phyloP scores from a whole-genome alignment of 179 eudicot genomes.

The Sideroxylon spinosum region DNA sequence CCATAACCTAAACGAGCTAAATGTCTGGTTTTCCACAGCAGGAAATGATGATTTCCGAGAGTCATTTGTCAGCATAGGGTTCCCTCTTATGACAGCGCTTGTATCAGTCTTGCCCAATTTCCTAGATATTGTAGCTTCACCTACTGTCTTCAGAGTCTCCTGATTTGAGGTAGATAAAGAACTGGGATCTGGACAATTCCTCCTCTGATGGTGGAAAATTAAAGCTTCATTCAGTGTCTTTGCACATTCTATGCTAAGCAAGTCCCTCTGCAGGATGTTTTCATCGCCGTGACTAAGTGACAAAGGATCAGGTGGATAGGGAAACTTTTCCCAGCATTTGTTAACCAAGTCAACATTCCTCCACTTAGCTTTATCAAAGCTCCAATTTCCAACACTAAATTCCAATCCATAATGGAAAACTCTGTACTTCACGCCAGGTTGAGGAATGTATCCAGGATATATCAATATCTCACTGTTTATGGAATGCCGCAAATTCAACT shows the following conservation, averaged over 20 bases:
- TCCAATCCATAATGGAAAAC: conserved; percentile 83
- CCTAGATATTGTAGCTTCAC: conserved; percentile 29
- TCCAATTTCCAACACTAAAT: conserved; percentile 76
- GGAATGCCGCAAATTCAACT: conserved; percentile 72
- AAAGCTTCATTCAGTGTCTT: conserved; percentile 70
- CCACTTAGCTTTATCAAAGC: conserved; percentile 91
- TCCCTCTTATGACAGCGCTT: conserved; percentile 17
- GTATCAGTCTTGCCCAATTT: conserved; percentile 44
- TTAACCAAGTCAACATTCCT: conserved; percentile 65
- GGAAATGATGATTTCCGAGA: conserved; percentile 26
- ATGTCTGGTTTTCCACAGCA: conserved; percentile 28
- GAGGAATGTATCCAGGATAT: conserved; percentile 81
- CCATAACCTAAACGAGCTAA: conserved; percentile 60
- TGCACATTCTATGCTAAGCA: conserved; percentile 79
- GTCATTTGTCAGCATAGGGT: conserved; percentile 18
- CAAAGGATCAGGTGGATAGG: conserved; percentile 76
- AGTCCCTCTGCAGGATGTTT: conserved; percentile 44
- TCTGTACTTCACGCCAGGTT: conserved; percentile 54
- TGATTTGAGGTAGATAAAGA: conserved; percentile 25
- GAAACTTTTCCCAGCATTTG: conserved; percentile 87
- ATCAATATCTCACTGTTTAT: conserved; percentile 64
- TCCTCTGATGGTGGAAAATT: conserved; percentile 54
- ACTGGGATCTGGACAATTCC: conserved; percentile 47
- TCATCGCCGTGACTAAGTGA: conserved; percentile 46
- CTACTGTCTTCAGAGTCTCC: not conserved